A percentile compares a stretch with the other conserved stretches of the same genome.
phyloP scores from a whole-genome alignment of 163 green algal species.

The Scenedesmus sp. region DNA sequence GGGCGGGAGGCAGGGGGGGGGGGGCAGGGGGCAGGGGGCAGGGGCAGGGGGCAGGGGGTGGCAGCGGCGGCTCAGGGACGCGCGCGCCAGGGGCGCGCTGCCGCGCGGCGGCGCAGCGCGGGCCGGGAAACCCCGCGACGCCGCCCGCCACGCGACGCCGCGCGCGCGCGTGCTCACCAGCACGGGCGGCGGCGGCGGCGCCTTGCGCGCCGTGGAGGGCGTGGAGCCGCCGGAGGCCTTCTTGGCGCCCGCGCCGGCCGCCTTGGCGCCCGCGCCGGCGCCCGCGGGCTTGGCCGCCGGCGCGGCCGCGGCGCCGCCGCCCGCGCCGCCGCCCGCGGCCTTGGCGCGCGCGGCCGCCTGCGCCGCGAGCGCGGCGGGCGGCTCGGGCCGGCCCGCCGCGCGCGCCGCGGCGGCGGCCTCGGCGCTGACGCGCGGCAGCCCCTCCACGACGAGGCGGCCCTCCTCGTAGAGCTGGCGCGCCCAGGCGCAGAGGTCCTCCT shows the following conservation, averaged over 20 bases:
- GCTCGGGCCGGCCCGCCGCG: neutral
- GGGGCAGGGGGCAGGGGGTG: neutral
- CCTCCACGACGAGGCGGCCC: too few relatives aligned
- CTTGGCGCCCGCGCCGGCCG: neutral
- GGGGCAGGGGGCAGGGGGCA: neutral
- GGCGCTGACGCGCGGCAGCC: too few relatives aligned
- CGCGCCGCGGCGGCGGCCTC: conserved; percentile 14
- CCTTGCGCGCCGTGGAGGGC: too few relatives aligned
- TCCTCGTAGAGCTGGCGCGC: neutral
- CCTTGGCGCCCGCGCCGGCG: neutral
- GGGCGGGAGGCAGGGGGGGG: neutral
- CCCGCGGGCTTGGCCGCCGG: neutral
- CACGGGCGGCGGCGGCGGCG: neutral
- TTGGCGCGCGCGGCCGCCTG: conserved; percentile 19
- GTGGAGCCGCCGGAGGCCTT: neutral
- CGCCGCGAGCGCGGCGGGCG: neutral
- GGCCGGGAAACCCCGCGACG: too few relatives aligned
- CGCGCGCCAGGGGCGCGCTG: neutral
- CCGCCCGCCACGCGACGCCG: neutral
- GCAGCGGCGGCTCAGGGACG: neutral
- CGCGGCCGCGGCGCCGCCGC: neutral
- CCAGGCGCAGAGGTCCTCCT: conserved; percentile 22
- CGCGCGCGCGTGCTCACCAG: conserved; percentile 6
- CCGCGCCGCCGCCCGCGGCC: neutral
- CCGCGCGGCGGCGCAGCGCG: too few relatives aligned